Conservation (phyloP, 2,329 filamentous ascomycete species). For the Stagonosporopsis cucurbitacearum region DNA sequence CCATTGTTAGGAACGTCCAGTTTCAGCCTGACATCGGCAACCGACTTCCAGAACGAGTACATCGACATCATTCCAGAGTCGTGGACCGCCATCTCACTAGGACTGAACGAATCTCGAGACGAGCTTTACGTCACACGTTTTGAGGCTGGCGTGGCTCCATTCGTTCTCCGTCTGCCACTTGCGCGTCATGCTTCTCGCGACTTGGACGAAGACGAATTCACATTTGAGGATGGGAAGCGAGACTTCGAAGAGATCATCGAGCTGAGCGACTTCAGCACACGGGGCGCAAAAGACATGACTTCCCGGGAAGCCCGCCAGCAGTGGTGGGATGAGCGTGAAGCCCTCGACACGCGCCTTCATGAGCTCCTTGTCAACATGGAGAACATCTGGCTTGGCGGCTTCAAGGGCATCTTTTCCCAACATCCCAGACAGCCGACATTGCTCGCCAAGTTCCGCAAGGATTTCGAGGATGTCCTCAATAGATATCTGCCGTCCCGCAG, state of each 20-base stretch:
- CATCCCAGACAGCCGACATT: conserved; percentile 67
- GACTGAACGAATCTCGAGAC: conserved; percentile 78
- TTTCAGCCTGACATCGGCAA: conserved; percentile 48
- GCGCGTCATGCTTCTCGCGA: conserved; percentile 82
- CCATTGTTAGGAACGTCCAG: conserved; percentile 43
- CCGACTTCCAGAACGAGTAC: conserved; percentile 76
- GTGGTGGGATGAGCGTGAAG: conserved; percentile 90
- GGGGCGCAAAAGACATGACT: conserved; percentile 73
- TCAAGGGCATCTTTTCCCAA: conserved; percentile 90
- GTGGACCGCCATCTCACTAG: conserved; percentile 88
- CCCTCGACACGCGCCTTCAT: conserved; percentile 76
- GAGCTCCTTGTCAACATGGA: conserved; percentile 86
- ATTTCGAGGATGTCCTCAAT: conserved; percentile 79
- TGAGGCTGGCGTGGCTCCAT: conserved; percentile 75
- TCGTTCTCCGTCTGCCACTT: conserved; percentile 85
- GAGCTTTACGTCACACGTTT: conserved; percentile 92
- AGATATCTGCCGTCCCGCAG: conserved; percentile 85
- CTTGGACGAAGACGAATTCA: conserved; percentile 79
- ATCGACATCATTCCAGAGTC: conserved; percentile 81
- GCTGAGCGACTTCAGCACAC: conserved; percentile 82
- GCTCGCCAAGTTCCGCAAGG: conserved; percentile 76
- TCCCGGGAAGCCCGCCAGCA: conserved; percentile 76
- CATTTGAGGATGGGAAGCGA: conserved; percentile 77
- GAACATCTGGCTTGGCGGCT: conserved; percentile 92
- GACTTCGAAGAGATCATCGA: conserved; percentile 85